These are phyloP conservation scores for Hordeum vulgare DNA, from an alignment of 176 grass and related monocot species.

Conservation along the genomic window MorexV3_pseudomolecules_assembly NC_058522.1:243903737-243904236, in stretches of 20 bases:
- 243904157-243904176: not conserved
- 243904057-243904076: not conserved
- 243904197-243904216: not conserved
- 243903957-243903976: not conserved
- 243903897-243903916: no score
- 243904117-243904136: no score
- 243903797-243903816: no score
- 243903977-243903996: not conserved
- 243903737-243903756: no score
- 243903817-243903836: no score
- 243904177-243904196: slow-evolving; percentile 1
- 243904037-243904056: not conserved
- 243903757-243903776: no score
- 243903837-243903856: no score
- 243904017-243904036: slow-evolving; percentile 1
- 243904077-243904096: not conserved
- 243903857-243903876: no score
- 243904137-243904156: not conserved
- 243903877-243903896: no score
- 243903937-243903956: not conserved
- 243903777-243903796: no score
- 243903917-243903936: no score
- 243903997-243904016: not conserved
- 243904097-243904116: not conserved
- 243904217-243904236: not conserved